Percentiles rank a stretch among this genome's conserved stretches.
phyloP scores from a whole-genome alignment of 2,329 filamentous ascomycete species.

The Aureobasidium sp. region DNA sequence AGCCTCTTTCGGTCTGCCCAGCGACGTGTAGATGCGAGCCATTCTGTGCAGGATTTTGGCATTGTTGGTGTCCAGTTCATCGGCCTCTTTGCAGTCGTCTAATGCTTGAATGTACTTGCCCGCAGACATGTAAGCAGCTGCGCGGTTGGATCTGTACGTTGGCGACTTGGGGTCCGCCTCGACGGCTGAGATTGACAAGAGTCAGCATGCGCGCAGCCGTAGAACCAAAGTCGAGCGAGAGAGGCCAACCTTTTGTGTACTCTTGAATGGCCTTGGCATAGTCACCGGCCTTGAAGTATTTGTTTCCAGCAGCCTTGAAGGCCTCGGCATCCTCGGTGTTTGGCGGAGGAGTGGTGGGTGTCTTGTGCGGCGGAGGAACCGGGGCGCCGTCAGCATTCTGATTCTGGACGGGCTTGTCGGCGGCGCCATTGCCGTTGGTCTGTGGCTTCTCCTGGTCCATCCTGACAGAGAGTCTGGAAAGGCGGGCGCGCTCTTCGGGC shows the following conservation, averaged over 20 bases:
- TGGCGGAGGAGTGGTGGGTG: conserved; percentile 43
- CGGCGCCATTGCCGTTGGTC: conserved; percentile 69
- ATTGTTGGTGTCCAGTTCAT: conserved; percentile 77
- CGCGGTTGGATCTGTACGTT: conserved; percentile 90
- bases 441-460: conserved; percentile 27
- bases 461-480: conserved; percentile 55
- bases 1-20: conserved; percentile 83
- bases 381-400: conserved; percentile 48
- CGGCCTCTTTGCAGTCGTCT: conserved; percentile 76
- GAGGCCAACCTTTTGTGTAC: conserved; percentile 77
- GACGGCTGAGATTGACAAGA: conserved; percentile 55
- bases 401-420: conserved; percentile 56
- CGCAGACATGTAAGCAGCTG: conserved; percentile 87
- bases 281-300: conserved; percentile 92
- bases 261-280: conserved; percentile 82
- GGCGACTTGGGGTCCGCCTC: conserved; percentile 77
- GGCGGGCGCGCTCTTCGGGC: conserved; percentile 76
- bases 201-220: conserved; percentile 23
- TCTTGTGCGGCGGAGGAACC: conserved; percentile 64
- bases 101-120: conserved; percentile 71
- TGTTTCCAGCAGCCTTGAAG: conserved; percentile 90
- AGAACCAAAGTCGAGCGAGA: conserved; percentile 4
- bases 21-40: conserved; percentile 79
- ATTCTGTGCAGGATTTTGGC: conserved; percentile 81
- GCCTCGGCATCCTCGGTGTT: conserved; percentile 65